Evolutionary conservation across 129 eudicot genomes (phyloP).

Genomic region (Saposhnikovia divaricata): DNA sequence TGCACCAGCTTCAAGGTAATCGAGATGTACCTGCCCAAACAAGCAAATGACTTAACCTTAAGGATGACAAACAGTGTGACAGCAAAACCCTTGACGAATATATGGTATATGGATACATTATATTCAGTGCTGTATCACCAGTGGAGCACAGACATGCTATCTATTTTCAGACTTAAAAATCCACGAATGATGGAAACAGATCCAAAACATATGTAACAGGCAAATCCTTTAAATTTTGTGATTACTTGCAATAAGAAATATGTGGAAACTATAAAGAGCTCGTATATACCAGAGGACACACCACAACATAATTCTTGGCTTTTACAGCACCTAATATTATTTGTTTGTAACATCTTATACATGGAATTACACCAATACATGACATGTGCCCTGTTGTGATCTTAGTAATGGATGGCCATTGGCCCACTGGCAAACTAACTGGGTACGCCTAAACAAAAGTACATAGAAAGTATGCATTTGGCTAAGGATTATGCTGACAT

Average conservation of each 20-base stretch:
- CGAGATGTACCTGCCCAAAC: slow-evolving; percentile 79
- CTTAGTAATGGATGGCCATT: background rate
- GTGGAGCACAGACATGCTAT: background rate
- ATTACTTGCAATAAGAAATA: background rate
- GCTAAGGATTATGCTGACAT: background rate
- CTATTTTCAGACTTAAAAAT: background rate
- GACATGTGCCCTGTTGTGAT: background rate
- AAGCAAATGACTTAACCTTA: slow-evolving; percentile 9
- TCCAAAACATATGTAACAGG: background rate
- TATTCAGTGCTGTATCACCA: background rate
- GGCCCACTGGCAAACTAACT: background rate
- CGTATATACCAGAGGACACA: background rate
- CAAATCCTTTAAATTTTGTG: background rate
- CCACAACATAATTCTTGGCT: background rate
- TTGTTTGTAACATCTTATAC: too few species aligned
- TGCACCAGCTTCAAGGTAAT: slow-evolving; percentile 99
- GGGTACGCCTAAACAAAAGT: background rate
- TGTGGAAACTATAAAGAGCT: background rate
- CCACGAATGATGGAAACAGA: background rate
- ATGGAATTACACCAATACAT: background rate
- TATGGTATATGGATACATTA: background rate
- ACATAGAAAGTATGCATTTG: background rate
- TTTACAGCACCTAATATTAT: background rate
- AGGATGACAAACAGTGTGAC: slow-evolving; percentile 1
- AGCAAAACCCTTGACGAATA: background rate